phyloP scores from a whole-genome alignment of 305 asterid genomes.

The Fraxinus floribunda region DNA sequence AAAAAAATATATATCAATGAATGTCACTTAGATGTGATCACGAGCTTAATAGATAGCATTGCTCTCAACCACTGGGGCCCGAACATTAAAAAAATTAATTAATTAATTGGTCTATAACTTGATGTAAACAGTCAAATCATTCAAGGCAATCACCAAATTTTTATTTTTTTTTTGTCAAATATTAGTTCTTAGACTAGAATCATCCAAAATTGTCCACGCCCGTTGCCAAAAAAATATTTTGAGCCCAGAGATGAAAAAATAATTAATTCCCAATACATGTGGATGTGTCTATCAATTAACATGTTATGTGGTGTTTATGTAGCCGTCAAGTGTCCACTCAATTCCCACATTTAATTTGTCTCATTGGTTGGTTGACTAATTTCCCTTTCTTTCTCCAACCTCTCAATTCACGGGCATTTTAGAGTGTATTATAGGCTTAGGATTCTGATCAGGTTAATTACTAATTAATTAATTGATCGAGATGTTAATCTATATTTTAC shows the following conservation, averaged over 20 bases:
- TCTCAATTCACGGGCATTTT: constrained; percentile 38
- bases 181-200: neutral
- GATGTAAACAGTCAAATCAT: neutral
- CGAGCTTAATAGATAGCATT: neutral
- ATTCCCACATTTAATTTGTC: constrained; percentile 59
- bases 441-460: constrained; percentile 20
- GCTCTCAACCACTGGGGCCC: neutral
- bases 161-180: neutral
- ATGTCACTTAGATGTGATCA: too few species aligned
- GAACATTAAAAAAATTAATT: neutral
- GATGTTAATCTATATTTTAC: constrained; percentile 30
- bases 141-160: too few species aligned
- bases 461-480: constrained; percentile 17
- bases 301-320: constrained; percentile 62
- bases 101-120: neutral
- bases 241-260: neutral
- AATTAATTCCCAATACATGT: constrained; percentile 38
- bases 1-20: neutral
- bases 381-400: neutral
- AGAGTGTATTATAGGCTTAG: constrained; percentile 31
- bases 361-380: constrained; percentile 40
- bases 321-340: constrained; percentile 71
- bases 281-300: constrained; percentile 53
- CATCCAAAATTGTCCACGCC: constrained; percentile 21
- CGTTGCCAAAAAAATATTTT: constrained; percentile 9